phyloP scores from a whole-genome alignment of 768 basidiomycete species.

The Phanerodontia chrysosporium region DNA sequence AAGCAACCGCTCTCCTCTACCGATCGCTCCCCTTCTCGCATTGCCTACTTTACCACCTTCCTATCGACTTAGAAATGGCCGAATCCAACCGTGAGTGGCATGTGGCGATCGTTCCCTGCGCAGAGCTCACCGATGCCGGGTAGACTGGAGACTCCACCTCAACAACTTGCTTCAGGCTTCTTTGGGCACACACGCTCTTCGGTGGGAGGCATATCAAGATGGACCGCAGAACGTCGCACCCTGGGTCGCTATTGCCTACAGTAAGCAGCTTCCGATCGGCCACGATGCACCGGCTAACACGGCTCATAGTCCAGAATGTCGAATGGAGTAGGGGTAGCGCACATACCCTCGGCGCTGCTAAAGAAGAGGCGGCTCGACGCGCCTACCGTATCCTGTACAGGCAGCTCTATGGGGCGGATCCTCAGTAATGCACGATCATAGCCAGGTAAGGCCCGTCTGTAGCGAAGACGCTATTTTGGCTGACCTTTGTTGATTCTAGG shows the following conservation, averaged over 20 bases:
- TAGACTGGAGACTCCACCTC: slow-evolving; percentile 22
- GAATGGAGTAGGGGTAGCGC: slow-evolving; percentile 23
- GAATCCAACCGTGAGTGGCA: background rate
- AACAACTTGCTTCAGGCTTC: slow-evolving; percentile 23
- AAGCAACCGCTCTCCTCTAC: background rate
- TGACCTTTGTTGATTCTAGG: background rate
- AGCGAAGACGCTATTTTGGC: background rate
- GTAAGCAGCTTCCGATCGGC: slow-evolving; percentile 19
- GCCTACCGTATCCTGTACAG: slow-evolving; percentile 12
- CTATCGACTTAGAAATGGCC: background rate
- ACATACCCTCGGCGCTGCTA: slow-evolving; percentile 16
- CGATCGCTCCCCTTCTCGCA: background rate
- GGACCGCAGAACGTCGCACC: slow-evolving; percentile 23
- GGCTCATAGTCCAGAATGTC: slow-evolving; percentile 17
- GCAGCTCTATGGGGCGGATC: slow-evolving; percentile 2
- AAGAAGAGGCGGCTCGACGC: slow-evolving; percentile 23
- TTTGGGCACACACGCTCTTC: slow-evolving; percentile 1
- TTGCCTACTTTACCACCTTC: background rate
- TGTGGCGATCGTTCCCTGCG: background rate
- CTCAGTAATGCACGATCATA: background rate
- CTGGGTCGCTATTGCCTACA: slow-evolving; percentile 26
- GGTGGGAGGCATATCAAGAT: slow-evolving; percentile 2
- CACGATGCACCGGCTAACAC: background rate
- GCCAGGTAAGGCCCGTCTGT: background rate
- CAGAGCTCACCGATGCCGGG: background rate